Evolutionary conservation across 2,329 filamentous ascomycete species (phyloP).

Genomic region (Sporothrix protearum): DNA sequence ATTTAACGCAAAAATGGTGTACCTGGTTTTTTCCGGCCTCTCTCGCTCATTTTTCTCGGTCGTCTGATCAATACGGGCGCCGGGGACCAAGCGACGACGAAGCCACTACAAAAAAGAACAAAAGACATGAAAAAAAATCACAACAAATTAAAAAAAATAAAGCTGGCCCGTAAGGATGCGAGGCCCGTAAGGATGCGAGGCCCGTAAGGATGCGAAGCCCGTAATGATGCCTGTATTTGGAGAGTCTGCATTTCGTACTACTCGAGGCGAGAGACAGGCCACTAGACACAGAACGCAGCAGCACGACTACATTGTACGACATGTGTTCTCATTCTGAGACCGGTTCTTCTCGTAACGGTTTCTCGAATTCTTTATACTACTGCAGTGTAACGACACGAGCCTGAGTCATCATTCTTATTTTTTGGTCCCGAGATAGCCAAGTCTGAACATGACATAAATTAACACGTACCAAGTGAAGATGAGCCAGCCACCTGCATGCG

Average conservation of each 20-base stretch:
- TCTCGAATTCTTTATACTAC: too few relatives aligned
- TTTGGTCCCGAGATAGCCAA: not conserved
- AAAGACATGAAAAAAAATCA: slow-evolving; percentile 16
- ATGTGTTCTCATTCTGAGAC: too few relatives aligned
- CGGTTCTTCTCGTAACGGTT: too few relatives aligned
- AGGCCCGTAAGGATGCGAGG: too few relatives aligned
- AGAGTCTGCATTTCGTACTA: not conserved
- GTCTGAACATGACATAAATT: not conserved
- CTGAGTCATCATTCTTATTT: not conserved
- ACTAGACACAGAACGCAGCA: too few relatives aligned
- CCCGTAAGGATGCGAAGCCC: too few relatives aligned
- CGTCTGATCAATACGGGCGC: not conserved
- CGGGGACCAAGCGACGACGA: not conserved
- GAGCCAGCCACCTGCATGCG: not conserved
- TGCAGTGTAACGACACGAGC: not conserved
- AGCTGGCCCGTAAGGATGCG: too few relatives aligned
- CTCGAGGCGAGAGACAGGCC: not conserved
- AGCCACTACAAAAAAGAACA: slow-evolving; percentile 4
- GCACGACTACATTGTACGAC: too few relatives aligned
- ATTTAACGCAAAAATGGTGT: slow-evolving; percentile 15
- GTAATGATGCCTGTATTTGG: not conserved
- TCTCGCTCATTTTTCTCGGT: not conserved
- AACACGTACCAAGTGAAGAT: not conserved
- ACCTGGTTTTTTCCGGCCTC: slow-evolving; percentile 15
- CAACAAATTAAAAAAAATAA: slow-evolving; percentile 8